Evolutionary conservation across 1,284 basidiomycete genomes (phyloP).

Genomic region (Puccinia coronata): DNA sequence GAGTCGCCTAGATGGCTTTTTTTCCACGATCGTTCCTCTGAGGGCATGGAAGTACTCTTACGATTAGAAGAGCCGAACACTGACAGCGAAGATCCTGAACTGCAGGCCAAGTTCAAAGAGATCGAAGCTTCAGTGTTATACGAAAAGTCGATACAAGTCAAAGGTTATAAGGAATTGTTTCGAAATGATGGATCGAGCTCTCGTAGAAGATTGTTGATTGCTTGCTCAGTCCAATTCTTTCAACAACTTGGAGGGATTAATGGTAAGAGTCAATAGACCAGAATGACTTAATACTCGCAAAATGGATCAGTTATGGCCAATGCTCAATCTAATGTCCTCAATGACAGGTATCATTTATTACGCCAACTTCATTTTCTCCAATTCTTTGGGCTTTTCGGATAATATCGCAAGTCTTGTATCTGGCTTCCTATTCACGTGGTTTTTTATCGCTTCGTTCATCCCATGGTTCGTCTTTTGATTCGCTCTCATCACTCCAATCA

Average conservation of each 20-base stretch:
- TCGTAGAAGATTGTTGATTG: constrained; percentile 57
- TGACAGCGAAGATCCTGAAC: constrained; percentile 52
- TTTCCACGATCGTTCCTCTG: constrained; percentile 53
- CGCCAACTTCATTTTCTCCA: constrained; percentile 53
- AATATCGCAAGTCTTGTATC: constrained; percentile 54
- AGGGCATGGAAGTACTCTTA: constrained; percentile 54
- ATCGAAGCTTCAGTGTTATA: constrained; percentile 55
- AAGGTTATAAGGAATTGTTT: constrained; percentile 56
- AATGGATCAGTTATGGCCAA: no score
- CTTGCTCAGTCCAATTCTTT: constrained; percentile 58
- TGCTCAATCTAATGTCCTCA: neutral
- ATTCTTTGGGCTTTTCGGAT: constrained; percentile 43
- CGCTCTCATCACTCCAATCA: neutral
- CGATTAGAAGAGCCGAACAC: constrained; percentile 52
- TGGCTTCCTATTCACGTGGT: constrained; percentile 57
- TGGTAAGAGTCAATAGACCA: constrained; percentile 50
- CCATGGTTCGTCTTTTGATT: constrained; percentile 45
- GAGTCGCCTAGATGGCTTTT: constrained; percentile 58
- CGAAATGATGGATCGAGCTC: constrained; percentile 55
- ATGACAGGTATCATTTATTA: constrained; percentile 54
- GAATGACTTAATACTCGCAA: no score
- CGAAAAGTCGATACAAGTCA: constrained; percentile 54
- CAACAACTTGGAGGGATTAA: constrained; percentile 59
- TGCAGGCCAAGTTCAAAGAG: constrained; percentile 53
- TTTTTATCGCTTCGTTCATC: constrained; percentile 52